A percentile compares a stretch with the other conserved stretches of the same genome.
phyloP scores from a whole-genome alignment of 768 basidiomycete species.

The Pholiota conissans region DNA sequence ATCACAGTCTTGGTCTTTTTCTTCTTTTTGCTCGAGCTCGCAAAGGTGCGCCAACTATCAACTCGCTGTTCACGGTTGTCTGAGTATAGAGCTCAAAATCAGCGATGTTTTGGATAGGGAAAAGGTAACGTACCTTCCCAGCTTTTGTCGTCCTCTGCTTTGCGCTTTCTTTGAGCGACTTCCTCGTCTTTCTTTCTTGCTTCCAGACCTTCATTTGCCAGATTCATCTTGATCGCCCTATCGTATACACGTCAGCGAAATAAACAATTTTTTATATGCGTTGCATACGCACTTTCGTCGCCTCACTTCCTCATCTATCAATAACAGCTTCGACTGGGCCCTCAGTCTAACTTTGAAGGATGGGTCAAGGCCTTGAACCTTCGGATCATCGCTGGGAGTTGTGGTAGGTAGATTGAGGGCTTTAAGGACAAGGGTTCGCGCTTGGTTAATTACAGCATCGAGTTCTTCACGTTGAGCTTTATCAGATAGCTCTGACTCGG shows the following conservation, averaged over 20 bases:
- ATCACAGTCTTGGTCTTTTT: constrained; percentile 71
- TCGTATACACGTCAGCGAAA: background rate
- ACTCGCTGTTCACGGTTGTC: constrained; percentile 81
- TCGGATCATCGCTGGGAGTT: constrained; percentile 58
- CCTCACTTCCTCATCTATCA: constrained; percentile 89
- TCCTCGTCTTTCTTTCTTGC: constrained; percentile 94
- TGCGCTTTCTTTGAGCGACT: constrained; percentile 71
- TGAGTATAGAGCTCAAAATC: constrained; percentile 24
- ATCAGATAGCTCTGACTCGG: constrained; percentile 81
- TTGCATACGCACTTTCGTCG: constrained; percentile 66
- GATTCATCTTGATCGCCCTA: constrained; percentile 86
- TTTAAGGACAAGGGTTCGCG: constrained; percentile 69
- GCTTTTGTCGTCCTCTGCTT: constrained; percentile 81
- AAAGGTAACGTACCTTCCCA: constrained; percentile 74
- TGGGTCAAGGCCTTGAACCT: constrained; percentile 56
- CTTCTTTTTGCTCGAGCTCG: constrained; percentile 73
- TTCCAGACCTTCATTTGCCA: constrained; percentile 90
- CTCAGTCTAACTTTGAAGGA: constrained; percentile 68
- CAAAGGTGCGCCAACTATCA: constrained; percentile 80
- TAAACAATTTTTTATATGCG: background rate
- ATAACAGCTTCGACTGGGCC: constrained; percentile 74
- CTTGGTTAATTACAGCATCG: constrained; percentile 76
- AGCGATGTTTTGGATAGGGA: background rate
- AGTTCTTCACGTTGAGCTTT: constrained; percentile 78
- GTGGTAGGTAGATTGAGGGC: constrained; percentile 59